Percentiles rank a stretch among this genome's conserved stretches.
Conservation (phyloP, 1,284 basidiomycete species). For the Coniophora puteana region DNA sequence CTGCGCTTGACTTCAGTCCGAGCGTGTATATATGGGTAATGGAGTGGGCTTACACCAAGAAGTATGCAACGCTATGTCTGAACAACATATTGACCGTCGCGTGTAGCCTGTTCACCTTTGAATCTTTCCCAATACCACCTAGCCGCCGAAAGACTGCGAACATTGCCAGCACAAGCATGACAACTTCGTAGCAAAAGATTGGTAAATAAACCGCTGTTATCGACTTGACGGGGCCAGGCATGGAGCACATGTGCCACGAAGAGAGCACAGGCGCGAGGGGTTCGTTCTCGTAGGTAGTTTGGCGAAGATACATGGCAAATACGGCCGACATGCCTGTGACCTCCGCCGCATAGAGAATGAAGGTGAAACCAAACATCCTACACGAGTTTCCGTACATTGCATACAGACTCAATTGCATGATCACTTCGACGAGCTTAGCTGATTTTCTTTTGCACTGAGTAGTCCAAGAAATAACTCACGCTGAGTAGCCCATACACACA, state of each 20-base stretch:
- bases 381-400: conserved; percentile 9
- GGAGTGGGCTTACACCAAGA: conserved; percentile 7
- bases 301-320: conserved; percentile 4
- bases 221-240: background rate
- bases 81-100: conserved; percentile 5
- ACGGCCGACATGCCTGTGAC: conserved; percentile 5
- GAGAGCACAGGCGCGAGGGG: conserved; percentile 6
- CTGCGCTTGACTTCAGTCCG: too few relatives aligned
- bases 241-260: conserved; percentile 8
- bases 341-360: conserved; percentile 2
- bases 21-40: background rate
- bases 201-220: conserved; percentile 9
- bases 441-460: background rate
- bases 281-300: conserved; percentile 4
- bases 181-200: conserved; percentile 5
- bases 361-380: conserved; percentile 3
- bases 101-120: conserved; percentile 1
- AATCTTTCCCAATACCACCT: background rate
- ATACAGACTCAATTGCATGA: conserved; percentile 10
- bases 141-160: conserved; percentile 5
- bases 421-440: background rate
- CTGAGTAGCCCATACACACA: conserved; percentile 8
- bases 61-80: conserved; percentile 7
- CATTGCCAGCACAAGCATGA: conserved; percentile 5
- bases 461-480: background rate